Conservation (phyloP, 2,329 filamentous ascomycete genomes). For the Botrytis medusae region DNA sequence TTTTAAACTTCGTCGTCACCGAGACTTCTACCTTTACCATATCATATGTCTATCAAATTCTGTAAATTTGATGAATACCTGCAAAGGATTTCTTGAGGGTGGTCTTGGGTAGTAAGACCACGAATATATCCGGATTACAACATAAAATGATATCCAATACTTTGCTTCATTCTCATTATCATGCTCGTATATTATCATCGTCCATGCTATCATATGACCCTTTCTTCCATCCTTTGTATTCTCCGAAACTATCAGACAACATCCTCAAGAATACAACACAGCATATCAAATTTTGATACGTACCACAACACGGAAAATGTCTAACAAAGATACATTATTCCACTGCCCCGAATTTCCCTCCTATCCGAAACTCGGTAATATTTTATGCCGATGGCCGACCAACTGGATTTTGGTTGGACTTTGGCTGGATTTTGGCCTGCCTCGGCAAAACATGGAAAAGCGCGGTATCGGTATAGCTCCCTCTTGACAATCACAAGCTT, state of each 20-base stretch:
- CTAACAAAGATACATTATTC: neutral
- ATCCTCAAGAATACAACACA: neutral
- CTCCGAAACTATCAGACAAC: neutral
- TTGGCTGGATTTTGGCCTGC: slow-evolving; percentile 12
- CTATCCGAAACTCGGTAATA: slow-evolving; percentile 8
- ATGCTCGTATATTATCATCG: neutral
- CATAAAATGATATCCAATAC: neutral
- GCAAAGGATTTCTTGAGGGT: neutral
- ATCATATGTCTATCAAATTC: neutral
- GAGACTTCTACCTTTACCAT: neutral
- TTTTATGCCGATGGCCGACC: slow-evolving; percentile 10
- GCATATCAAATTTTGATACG: neutral
- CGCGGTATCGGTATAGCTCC: slow-evolving; percentile 2
- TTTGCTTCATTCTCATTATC: neutral
- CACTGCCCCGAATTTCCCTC: slow-evolving; percentile 4
- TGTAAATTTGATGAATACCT: neutral
- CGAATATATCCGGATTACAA: neutral
- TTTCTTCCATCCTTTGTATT: neutral
- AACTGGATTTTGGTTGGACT: neutral
- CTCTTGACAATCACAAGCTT: slow-evolving; percentile 12
- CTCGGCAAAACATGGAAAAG: slow-evolving; percentile 15
- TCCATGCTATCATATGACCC: slow-evolving; percentile 15
- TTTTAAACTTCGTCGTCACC: neutral
- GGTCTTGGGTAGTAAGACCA: slow-evolving; percentile 11
- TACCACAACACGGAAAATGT: neutral